Evolutionary conservation across 805 yeast genomes (phyloP), one percentile per base, ranked within the genome.

Genomic region (Naumovozyma castellii): DNA sequence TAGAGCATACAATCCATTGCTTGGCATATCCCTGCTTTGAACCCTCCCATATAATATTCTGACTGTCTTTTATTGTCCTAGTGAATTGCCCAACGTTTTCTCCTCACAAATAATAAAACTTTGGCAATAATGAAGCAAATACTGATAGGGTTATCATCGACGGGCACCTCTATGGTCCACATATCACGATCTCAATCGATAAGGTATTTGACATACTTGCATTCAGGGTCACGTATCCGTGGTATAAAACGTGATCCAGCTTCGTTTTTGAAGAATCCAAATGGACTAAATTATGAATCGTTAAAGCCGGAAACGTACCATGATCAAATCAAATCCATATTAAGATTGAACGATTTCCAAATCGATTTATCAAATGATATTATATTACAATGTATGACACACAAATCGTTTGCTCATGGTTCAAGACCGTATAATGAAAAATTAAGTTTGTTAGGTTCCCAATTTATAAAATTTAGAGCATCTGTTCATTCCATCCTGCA

Each of bases 321-420:
- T 8, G 47, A 45, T 17, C 45, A 42, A 25, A 53, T 59, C n/a
- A 47, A 49, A 35, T 34, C 45, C 4, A 42, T 34, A 9, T 43
- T 60, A 36, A 47, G 51, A 18, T 44, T 60, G n/a, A 43, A 45
- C 14, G 40, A 51, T 33, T 50, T 45, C 39, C 47, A 46, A 16
- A 50, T 60, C 10, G 48, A 67, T 32, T 65, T 88, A 32, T 68
- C 80, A 3, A 82, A 84, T 51, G 69, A 71, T 5, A 49, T 81
- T 43, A 64, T 81, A 17, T 67, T 86, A 45, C 97, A 90, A 65
- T 78, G 84, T 32, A 66, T 88, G 52, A 88, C 97, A 4, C 97
- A 90, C 66, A 90, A 90, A 65, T 84, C 95, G 17, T 90, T 87
- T 69, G 94, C 94, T 4, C 94, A 85, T 64, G 97, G 95, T 8